A percentile compares a stretch with the other conserved stretches of the same genome.
Conservation (phyloP, 148 eudicot genomes). For the Rhododendron williamsianum region DNA sequence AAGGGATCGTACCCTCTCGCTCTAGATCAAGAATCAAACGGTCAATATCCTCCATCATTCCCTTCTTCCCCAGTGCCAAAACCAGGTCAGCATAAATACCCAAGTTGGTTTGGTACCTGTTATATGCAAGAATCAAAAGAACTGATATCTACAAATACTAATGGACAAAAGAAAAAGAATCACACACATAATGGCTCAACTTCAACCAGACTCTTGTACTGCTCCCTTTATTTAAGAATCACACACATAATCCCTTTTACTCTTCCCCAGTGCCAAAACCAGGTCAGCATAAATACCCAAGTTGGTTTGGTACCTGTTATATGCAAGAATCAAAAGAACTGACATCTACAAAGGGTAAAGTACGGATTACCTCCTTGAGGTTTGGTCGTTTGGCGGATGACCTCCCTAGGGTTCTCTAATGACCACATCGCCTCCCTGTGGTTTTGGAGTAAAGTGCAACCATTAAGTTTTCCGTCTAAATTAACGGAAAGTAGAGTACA, state of each 20-base stretch:
- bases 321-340: background rate
- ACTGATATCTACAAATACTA: background rate
- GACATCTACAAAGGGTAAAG: background rate
- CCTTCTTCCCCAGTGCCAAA: conserved; percentile 31
- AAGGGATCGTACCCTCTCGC: conserved; percentile 25
- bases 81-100: conserved; percentile 42
- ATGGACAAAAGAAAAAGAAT: background rate
- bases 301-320: conserved; percentile 33
- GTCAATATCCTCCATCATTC: conserved; percentile 43
- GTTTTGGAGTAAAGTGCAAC: too few species aligned
- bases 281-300: conserved; percentile 41
- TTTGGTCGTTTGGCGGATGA: too few species aligned
- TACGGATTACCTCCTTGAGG: too few species aligned
- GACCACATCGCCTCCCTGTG: too few species aligned
- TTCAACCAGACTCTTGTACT: background rate
- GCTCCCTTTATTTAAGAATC: background rate
- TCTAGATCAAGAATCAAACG: conserved; percentile 37
- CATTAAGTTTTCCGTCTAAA: too few species aligned
- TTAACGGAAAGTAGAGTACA: too few species aligned
- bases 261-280: conserved; percentile 32
- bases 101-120: conserved; percentile 38
- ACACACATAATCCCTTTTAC: too few species aligned
- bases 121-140: background rate
- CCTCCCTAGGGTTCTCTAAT: too few species aligned
- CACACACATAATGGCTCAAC: too few species aligned